Conservation (phyloP, 2,329 filamentous ascomycete species). For the Ophiosphaerella narmari region DNA sequence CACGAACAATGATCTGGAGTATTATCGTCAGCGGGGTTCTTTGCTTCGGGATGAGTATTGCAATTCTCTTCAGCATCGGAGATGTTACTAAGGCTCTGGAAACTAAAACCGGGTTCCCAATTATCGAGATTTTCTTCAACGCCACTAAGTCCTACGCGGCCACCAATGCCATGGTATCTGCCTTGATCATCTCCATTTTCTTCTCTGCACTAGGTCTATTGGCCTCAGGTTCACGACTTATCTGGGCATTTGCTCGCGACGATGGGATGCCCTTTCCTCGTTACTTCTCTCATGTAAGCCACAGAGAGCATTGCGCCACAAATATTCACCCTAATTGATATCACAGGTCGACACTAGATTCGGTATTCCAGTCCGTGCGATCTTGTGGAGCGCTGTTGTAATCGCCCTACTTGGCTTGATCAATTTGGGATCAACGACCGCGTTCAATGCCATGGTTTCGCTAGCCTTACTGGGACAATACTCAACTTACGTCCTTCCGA, state of each 20-base stretch:
- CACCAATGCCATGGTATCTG: not conserved
- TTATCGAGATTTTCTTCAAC: too few species aligned
- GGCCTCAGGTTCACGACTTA: conserved; percentile 17
- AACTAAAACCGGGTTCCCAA: too few species aligned
- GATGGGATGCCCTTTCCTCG: conserved; percentile 22
- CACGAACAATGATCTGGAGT: conserved; percentile 39
- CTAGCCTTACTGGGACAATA: too few species aligned
- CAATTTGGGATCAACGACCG: too few species aligned
- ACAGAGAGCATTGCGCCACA: not conserved
- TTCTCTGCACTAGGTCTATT: conserved; percentile 12
- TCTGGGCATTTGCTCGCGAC: conserved; percentile 25
- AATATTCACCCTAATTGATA: not conserved
- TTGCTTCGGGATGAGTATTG: conserved; percentile 33
- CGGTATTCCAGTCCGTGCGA: conserved; percentile 3
- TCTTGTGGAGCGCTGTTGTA: not conserved
- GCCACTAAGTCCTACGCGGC: too few species aligned
- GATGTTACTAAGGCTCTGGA: conserved; percentile 39
- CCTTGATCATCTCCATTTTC: conserved; percentile 10
- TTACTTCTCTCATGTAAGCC: conserved; percentile 14
- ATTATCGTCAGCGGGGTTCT: conserved; percentile 38
- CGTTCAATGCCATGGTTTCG: too few species aligned
- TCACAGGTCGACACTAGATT: not conserved
- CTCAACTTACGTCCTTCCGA: too few species aligned
- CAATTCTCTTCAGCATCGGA: conserved; percentile 37
- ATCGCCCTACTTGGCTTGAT: too few species aligned